Conservation (phyloP, 495 filamentous ascomycete species). For the Usnea hakonensis region DNA sequence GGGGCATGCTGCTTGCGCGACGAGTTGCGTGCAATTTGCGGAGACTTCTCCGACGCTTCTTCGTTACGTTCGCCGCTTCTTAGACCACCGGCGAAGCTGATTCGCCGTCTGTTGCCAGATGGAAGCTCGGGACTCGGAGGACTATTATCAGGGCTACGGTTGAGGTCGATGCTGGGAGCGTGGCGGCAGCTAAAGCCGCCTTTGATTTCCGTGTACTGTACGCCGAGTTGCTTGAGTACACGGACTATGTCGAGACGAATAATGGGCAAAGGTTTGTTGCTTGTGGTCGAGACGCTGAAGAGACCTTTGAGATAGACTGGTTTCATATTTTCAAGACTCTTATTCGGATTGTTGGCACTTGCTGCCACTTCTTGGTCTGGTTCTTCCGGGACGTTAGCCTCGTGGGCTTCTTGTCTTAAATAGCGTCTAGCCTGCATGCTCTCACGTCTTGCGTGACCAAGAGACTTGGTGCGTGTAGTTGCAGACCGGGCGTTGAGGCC, state of each 20-base stretch:
- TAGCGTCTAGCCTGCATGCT: constrained; percentile 80
- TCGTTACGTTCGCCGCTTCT: constrained; percentile 54
- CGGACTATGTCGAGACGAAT: constrained; percentile 90
- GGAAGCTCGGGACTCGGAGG: constrained; percentile 47
- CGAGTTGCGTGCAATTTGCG: constrained; percentile 37
- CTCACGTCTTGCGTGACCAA: constrained; percentile 83
- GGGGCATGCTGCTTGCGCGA: constrained; percentile 38
- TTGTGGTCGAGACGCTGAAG: constrained; percentile 96
- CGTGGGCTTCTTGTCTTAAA: constrained; percentile 55
- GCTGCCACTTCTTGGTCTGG: constrained; percentile 46
- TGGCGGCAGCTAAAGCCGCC: constrained; percentile 89
- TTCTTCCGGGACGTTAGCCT: constrained; percentile 72
- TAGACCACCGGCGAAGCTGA: constrained; percentile 67
- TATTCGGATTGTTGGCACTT: constrained; percentile 43
- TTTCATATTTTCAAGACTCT: constrained; percentile 62
- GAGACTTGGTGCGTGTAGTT: constrained; percentile 73
- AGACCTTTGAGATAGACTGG: constrained; percentile 95
- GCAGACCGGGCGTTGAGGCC: constrained; percentile 42
- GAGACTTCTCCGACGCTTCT: constrained; percentile 42
- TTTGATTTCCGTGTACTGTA: constrained; percentile 84
- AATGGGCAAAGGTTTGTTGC: constrained; percentile 73
- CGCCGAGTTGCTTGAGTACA: constrained; percentile 77
- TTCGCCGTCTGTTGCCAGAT: constrained; percentile 61
- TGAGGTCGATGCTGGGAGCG: constrained; percentile 79
- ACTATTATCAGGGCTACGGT: constrained; percentile 54